Evolutionary conservation across 345 rosid species (phyloP).

Genomic region (Camelina hispida): DNA sequence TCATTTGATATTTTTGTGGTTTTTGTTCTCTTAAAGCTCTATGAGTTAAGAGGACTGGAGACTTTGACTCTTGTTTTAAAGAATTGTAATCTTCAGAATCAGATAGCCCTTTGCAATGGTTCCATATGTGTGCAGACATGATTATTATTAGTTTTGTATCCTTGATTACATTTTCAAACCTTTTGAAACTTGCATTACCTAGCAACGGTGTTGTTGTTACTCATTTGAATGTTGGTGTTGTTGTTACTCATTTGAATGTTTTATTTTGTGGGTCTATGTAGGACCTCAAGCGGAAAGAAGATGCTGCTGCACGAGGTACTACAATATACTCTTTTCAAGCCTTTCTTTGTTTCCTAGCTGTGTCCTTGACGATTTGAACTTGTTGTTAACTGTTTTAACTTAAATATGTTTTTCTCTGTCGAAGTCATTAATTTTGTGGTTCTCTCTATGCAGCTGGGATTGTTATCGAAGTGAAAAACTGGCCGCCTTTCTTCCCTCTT

Average conservation of each 20-base stretch:
- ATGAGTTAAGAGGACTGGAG: neutral
- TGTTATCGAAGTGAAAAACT: conserved; percentile 77
- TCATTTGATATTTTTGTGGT: neutral
- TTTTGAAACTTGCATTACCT: neutral
- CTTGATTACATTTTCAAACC: conserved; percentile 5
- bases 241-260: conserved; percentile 9
- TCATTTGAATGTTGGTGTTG: neutral
- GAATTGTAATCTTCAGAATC: neutral
- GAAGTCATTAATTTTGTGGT: neutral
- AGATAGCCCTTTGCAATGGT: neutral
- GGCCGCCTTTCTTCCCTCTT: conserved; percentile 86
- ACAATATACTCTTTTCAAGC: neutral
- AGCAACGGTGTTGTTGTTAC: neutral
- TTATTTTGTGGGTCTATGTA: conserved; percentile 41
- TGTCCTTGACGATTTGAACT: neutral
- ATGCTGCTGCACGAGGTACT: conserved; percentile 93
- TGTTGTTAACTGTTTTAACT: conserved; percentile 1
- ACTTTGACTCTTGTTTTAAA: neutral
- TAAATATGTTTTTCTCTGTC: neutral
- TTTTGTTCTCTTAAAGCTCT: neutral
- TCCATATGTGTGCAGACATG: neutral
- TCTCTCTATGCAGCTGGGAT: conserved; percentile 64
- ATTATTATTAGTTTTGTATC: neutral
- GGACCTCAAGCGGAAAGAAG: conserved; percentile 89
- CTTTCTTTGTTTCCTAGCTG: neutral